Conservation (phyloP, 352 stramenopile species). For the Globisporangium alternatum region DNA sequence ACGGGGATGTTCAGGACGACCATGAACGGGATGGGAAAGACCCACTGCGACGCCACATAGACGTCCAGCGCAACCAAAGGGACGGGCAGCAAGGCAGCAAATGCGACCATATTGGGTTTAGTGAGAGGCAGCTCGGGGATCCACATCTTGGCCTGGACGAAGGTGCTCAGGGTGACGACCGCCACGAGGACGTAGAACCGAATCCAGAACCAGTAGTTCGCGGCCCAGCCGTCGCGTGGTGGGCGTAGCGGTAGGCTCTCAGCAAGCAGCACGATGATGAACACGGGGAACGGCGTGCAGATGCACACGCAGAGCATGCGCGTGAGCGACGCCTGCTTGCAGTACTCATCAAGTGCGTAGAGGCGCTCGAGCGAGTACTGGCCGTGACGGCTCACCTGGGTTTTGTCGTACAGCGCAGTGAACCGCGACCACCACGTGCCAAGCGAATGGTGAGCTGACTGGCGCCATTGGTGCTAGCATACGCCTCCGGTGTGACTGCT, state of each 20-base stretch:
- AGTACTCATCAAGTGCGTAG: constrained; percentile 33
- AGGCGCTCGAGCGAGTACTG: constrained; percentile 41
- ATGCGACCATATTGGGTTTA: neutral
- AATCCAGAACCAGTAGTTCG: constrained; percentile 12
- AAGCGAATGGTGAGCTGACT: neutral
- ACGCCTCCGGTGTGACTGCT: no score
- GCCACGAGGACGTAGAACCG: neutral
- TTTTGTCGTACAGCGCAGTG: neutral
- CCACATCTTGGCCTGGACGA: neutral
- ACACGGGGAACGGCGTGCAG: constrained; percentile 20
- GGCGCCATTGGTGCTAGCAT: neutral
- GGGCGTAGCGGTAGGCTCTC: constrained; percentile 25
- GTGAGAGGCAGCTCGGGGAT: neutral
- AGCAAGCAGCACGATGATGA: constrained; percentile 21
- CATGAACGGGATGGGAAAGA: constrained; percentile 40
- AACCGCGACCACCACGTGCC: neutral
- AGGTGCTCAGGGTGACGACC: constrained; percentile 5
- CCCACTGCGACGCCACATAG: constrained; percentile 20
- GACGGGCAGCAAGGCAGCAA: neutral
- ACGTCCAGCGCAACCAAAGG: neutral
- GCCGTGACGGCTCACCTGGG: constrained; percentile 27
- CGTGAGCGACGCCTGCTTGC: neutral
- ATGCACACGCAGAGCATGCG: constrained; percentile 12
- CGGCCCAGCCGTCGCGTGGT: constrained; percentile 8
- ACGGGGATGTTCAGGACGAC: constrained; percentile 16